phyloP scores from a whole-genome alignment of 768 basidiomycete species.

The Chlorophyllum brunneum region DNA sequence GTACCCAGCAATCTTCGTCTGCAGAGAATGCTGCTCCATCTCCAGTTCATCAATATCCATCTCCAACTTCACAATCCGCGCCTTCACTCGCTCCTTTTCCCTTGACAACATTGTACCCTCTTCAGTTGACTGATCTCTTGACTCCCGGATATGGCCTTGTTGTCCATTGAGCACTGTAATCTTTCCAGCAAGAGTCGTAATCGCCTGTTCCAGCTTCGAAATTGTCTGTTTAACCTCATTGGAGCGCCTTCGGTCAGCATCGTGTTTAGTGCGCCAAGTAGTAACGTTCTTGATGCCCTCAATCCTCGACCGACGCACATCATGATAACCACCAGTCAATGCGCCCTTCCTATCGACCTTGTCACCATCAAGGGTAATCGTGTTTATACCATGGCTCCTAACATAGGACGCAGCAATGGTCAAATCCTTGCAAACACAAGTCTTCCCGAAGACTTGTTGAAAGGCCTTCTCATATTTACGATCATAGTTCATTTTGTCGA shows the following conservation, averaged over 20 bases:
- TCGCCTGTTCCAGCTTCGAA: conserved; percentile 75
- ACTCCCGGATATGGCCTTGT: conserved; percentile 65
- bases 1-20: conserved; percentile 61
- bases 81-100: conserved; percentile 69
- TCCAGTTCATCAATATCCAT: conserved; percentile 66
- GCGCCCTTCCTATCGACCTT: conserved; percentile 96
- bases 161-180: conserved; percentile 69
- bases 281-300: conserved; percentile 79
- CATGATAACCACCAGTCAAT: conserved; percentile 94
- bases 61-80: conserved; percentile 61
- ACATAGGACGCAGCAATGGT: conserved; percentile 92
- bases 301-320: conserved; percentile 83
- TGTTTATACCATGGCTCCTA: conserved; percentile 91
- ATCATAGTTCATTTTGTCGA: conserved; percentile 81
- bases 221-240: conserved; percentile 75
- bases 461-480: conserved; percentile 74
- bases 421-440: conserved; percentile 91
- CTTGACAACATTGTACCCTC: conserved; percentile 55
- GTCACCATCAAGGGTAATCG: conserved; percentile 96
- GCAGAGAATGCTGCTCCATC: conserved; percentile 60
- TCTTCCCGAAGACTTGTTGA: conserved; percentile 96
- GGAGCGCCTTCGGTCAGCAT: conserved; percentile 58
- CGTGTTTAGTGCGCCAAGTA: conserved; percentile 70
- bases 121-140: conserved; percentile 60
- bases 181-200: conserved; percentile 69